These are phyloP conservation scores for Kodamaea fungicola DNA, from an alignment of 1,139 yeast species.

Conservation along the genomic window DNA sequence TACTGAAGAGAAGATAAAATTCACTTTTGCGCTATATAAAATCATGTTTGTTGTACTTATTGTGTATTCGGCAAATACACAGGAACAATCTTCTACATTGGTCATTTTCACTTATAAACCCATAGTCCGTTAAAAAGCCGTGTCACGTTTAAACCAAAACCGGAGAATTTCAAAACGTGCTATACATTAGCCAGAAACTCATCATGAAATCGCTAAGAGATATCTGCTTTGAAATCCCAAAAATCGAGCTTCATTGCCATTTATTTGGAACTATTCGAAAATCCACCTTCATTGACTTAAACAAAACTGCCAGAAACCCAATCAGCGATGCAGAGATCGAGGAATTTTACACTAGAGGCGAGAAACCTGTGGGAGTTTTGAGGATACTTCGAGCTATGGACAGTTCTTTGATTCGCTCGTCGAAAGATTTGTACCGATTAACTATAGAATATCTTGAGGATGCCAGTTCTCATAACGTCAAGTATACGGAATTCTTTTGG, in stretches of 20 bases:
- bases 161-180: no score
- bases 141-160: no score
- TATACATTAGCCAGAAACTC: no score
- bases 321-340: conserved; percentile 16
- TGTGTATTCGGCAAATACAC: no score
- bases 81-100: no score
- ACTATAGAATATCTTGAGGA: conserved; percentile 17
- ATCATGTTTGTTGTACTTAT: no score
- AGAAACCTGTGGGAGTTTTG: conserved; percentile 22
- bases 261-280: conserved; percentile 20
- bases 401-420: conserved; percentile 13
- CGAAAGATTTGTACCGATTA: conserved; percentile 17
- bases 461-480: conserved; percentile 16
- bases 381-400: conserved; percentile 20
- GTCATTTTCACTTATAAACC: no score
- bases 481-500: conserved; percentile 22
- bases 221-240: conserved; percentile 18
- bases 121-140: no score
- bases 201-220: conserved; percentile 4
- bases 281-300: conserved; percentile 14
- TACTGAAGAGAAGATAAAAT: no score
- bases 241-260: conserved; percentile 24
- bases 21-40: no score
- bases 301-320: conserved; percentile 14
- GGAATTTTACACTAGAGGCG: conserved; percentile 20